Evolutionary conservation across 2,329 filamentous ascomycete genomes (phyloP).

Genomic region (Colletotrichum sp.): DNA sequence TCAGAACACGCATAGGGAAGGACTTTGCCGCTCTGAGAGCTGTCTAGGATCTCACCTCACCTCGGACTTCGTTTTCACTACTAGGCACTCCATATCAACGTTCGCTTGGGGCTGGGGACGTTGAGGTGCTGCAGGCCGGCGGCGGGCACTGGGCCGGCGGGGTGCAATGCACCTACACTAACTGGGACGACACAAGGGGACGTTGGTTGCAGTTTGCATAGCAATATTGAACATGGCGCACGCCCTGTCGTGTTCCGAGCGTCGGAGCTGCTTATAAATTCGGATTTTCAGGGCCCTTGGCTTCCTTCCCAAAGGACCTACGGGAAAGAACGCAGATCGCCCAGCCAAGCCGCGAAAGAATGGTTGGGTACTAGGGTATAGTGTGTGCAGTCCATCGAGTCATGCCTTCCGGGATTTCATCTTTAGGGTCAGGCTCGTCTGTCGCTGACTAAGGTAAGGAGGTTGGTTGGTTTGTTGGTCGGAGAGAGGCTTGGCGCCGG

Average conservation of each 20-base stretch:
- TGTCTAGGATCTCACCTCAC: background rate
- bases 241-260: background rate
- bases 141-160: background rate
- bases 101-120: too few relatives aligned
- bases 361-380: background rate
- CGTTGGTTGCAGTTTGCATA: background rate
- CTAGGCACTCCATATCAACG: too few relatives aligned
- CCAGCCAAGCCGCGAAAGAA: background rate
- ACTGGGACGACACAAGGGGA: background rate
- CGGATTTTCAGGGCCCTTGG: background rate
- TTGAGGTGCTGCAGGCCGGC: too few relatives aligned
- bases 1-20: background rate
- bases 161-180: background rate
- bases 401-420: slow-evolving; percentile 11
- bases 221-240: background rate
- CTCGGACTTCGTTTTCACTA: background rate
- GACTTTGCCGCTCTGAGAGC: background rate
- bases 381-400: background rate
- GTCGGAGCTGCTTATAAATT: slow-evolving; percentile 20
- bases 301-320: background rate
- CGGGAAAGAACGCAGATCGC: background rate
- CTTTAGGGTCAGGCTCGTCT: background rate
- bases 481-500: background rate
- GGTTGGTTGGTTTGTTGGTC: background rate
- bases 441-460: background rate